Conservation (phyloP, 202 grass and related monocot species). For the Musa balbisiana region DNA sequence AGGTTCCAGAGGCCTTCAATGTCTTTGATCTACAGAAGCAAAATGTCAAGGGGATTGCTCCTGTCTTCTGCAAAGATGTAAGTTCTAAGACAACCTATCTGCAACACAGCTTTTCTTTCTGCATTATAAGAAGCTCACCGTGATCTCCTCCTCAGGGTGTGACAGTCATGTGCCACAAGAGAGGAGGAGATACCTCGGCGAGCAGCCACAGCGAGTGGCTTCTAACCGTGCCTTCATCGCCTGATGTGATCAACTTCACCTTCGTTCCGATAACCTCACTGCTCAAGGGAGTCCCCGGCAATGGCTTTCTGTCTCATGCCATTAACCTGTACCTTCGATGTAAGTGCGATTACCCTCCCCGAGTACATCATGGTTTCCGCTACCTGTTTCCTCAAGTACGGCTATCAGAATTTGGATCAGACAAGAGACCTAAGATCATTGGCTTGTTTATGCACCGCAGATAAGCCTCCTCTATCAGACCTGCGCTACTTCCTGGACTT, state of each 20-base stretch:
- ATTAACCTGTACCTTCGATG: conserved; percentile 98
- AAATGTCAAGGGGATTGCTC: conserved; percentile 43
- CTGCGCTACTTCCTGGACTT: conserved; percentile 97
- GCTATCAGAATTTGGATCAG: no score
- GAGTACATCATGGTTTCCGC: neutral
- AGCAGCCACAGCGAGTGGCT: conserved; percentile 87
- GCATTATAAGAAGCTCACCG: no score
- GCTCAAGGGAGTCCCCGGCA: conserved; percentile 50
- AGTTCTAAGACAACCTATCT: no score
- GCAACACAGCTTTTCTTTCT: no score
- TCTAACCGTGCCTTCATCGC: conserved; percentile 49
- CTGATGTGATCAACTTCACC: conserved; percentile 68
- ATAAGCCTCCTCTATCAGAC: conserved; percentile 86
- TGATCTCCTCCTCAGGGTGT: conserved; percentile 40
- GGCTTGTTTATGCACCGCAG: conserved; percentile 24
- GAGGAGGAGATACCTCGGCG: conserved; percentile 50
- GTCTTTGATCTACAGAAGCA: conserved; percentile 68
- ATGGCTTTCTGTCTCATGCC: conserved; percentile 82
- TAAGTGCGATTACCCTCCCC: conserved; percentile 18
- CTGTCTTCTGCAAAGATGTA: conserved; percentile 75
- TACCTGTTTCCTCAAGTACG: no score
- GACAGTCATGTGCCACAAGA: conserved; percentile 81
- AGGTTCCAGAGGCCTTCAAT: conserved; percentile 80
- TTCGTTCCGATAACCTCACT: conserved; percentile 86
- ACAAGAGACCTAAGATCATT: no score